Conservation (phyloP, 2,329 filamentous ascomycete species). For the Aspergillus nomiae region DNA sequence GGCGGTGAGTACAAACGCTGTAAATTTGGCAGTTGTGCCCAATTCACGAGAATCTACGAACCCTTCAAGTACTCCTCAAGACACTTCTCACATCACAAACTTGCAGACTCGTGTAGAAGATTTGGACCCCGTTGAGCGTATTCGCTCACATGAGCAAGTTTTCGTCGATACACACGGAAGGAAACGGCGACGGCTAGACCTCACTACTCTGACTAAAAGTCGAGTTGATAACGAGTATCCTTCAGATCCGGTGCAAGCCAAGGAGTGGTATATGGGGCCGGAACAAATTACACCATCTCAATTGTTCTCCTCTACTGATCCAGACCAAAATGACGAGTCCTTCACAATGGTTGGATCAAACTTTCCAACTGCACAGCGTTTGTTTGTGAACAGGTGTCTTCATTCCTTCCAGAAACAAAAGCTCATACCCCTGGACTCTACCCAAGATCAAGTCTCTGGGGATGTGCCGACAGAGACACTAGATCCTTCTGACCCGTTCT, state of each 20-base stretch:
- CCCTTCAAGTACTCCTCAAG: neutral
- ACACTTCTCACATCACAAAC: neutral
- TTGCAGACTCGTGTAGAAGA: neutral
- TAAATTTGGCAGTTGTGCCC: neutral
- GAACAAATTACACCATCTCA: slow-evolving; percentile 40
- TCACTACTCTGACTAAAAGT: slow-evolving; percentile 12
- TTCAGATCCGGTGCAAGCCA: neutral
- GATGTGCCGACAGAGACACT: neutral
- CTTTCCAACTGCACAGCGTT: slow-evolving; percentile 27
- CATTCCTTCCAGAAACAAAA: slow-evolving; percentile 29
- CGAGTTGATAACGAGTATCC: neutral
- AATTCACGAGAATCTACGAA: neutral
- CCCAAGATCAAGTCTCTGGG: slow-evolving; percentile 12
- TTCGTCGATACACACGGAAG: slow-evolving; percentile 28
- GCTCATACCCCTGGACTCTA: slow-evolving; percentile 23
- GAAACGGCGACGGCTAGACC: slow-evolving; percentile 34
- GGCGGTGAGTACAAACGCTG: neutral
- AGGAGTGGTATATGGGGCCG: slow-evolving; percentile 42
- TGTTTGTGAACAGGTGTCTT: slow-evolving; percentile 35
- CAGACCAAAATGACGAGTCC: slow-evolving; percentile 28
- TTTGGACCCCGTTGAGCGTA: neutral
- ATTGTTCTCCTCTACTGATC: slow-evolving; percentile 45
- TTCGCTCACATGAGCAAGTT: slow-evolving; percentile 25
- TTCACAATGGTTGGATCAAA: slow-evolving; percentile 27
- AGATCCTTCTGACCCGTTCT: slow-evolving; percentile 24